Base-by-base conservation (phyloP, 768 basidiomycete genomes). In the Trametes cingulata region DNA sequence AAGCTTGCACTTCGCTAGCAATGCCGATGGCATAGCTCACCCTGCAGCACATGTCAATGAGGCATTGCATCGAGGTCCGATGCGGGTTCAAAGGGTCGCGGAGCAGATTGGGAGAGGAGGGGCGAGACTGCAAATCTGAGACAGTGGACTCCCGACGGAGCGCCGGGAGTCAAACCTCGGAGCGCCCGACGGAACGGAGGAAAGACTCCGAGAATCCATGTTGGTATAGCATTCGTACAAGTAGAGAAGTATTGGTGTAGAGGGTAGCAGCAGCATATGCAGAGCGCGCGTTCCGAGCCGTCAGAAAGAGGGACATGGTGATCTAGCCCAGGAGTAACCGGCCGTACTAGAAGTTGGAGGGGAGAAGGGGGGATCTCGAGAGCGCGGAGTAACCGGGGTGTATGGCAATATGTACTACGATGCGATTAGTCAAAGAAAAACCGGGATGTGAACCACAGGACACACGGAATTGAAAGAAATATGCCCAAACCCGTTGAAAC, bases 151-250 rank as follows among this genome's bases (percentile, higher is more conserved):
- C 37, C n/a, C 29, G n/a, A 20, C 8, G 50, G 36, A 39, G 50
- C 50, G 22, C 15, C 33, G 22, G 22, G 10, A 29, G 8, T 27
- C 36, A 22, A n/a, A 12, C 52, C 20, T 19, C 37, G 56, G 46
- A 49, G 20, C 49, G 25, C 43, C 35, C 42, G 36, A 27, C 35
- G 25, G 25, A 60, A 25, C 52, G 37, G 58, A 22, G 20, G 33
- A 29, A 24, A 39, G 14, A 37, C 47, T 46, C 24, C 52, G 52
- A 35, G 20, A 49, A 51, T 52, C 43, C 55, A 39, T 57, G 56
- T 56, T 63, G 65, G 65, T 63, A 64, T 66, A 67, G 56, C 63
- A 61, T 56, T 67, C 60, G 50, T 67, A 67, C 66, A 67, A 49
- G 52, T 63, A 60, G 57, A 39, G 56, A 45, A 47, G 33, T 46